Conservation (phyloP, 139 green algal species). For the Chlorella sp. region DNA sequence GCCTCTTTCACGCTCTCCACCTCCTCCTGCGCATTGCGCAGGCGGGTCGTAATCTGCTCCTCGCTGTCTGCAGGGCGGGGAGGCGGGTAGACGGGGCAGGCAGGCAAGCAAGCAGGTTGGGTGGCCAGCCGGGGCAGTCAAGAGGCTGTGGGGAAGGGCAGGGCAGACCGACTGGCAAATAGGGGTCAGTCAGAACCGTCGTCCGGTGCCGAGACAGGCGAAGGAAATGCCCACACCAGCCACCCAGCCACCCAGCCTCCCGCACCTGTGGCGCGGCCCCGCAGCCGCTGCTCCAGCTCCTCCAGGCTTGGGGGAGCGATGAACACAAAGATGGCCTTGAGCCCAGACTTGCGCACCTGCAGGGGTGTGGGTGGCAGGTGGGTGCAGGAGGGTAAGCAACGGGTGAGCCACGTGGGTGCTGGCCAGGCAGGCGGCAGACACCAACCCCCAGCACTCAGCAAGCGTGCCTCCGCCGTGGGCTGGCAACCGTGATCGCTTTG, state of each 20-base stretch:
- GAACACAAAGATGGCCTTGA: slow-evolving; percentile 86
- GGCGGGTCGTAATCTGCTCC: slow-evolving; percentile 75
- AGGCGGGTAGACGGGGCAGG: neutral
- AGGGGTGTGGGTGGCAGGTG: neutral
- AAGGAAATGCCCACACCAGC: too few relatives aligned
- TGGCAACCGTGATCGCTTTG: too few relatives aligned
- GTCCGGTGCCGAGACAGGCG: too few relatives aligned
- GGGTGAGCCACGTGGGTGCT: neutral
- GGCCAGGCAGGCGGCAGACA: neutral
- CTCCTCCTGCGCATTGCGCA: slow-evolving; percentile 71
- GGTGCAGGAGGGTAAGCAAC: neutral
- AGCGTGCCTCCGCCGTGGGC: too few relatives aligned
- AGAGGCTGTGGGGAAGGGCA: neutral
- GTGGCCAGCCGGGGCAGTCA: neutral
- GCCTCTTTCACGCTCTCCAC: slow-evolving; percentile 53
- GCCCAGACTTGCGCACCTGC: slow-evolving; percentile 52
- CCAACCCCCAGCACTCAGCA: neutral
- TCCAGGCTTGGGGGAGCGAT: slow-evolving; percentile 78
- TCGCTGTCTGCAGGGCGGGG: slow-evolving; percentile 62
- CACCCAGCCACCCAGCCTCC: neutral
- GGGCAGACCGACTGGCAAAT: neutral
- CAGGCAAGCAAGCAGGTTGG: neutral
- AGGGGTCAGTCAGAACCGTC: neutral
- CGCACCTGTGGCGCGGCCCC: slow-evolving; percentile 71
- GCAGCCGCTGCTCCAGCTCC: slow-evolving; percentile 78